Base-by-base conservation (phyloP, 169 alveolate species). In the Cryptosporidium ubiquitum region DNA sequence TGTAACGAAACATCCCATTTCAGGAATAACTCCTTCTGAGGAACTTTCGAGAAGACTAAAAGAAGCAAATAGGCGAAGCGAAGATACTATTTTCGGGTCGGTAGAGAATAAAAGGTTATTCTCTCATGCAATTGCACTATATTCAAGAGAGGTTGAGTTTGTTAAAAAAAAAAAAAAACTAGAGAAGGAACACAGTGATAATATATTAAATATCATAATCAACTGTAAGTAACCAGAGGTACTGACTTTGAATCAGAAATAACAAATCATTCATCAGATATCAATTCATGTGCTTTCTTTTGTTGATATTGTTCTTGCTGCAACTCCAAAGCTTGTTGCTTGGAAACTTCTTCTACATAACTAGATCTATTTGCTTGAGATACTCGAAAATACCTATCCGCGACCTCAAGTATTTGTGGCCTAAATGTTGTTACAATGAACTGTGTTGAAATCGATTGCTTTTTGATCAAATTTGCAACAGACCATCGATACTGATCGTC, bases 401-500 rank as follows among this genome's bases (percentile, higher is more conserved):
- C 86, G 42, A 71, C 40, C 23, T 68, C 70, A 55, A 74, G 64
- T 3, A 85, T 33, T 57, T 70, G 89, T 18, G 92, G 69, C 5
- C 92, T 74, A 68, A 85, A 85, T 23, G 92, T 85, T 9, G 89
- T 79, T 5, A 79, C 75, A 60, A 79, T 79, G 29, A 79, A 79
- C 39, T 79, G 89, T 12, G 89, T 79, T 29, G 89, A 79, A 42
- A 42, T 40, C 0, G 89, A 58, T 20, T 84, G 91, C 64, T 68
- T 69, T 39, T 84, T 70, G 16, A 71, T 71, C 58, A 85, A 55
- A 39, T 71, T 70, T 23, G 92, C 92, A 18, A 85, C 85, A 20
- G 85, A 71, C 86, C 73, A 68, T 16, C 94, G 91, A 55, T 93
- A 93, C 14, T 71, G 84, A 44, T 93, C 95, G 51, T 93, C 95